Base-by-base conservation (phyloP, 371 early-diverging fungal genomes). In the Mucor plumbeus region DNA sequence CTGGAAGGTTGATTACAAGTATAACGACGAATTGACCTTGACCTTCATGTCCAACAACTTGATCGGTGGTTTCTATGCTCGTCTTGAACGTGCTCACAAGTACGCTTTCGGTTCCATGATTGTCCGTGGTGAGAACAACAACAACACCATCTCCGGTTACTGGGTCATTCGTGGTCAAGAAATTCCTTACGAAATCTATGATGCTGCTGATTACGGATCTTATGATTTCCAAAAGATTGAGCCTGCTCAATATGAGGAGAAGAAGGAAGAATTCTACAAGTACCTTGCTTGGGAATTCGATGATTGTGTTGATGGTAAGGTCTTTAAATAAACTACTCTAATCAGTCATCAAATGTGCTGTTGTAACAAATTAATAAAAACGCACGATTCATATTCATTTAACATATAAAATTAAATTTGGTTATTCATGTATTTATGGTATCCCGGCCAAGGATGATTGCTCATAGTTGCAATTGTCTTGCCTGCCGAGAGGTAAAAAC, bases 71-170 rank as follows among this genome's bases (percentile, higher is more conserved):
- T 92, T 96, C 91, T 94, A 89, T 81, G 92, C 91, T 80, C 94
- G 97, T 84, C 86, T 97, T 67, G 97, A 96, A 82, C 84, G 87
- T 59, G 95, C 94, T 64, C 92, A 94, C 82, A 97, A 97, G 88
- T 97, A 96, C 79, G 96, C 96, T 68, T 97, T 97, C 77, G 98
- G 93, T 68, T 87, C 88, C 74, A 81, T 97, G 82, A 76, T 93
- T 57, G 92, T 94, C 34, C 82, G 92, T 68, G 98, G 98, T 70
- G 86, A 87, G 79, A 90, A 95, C 80, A 88, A 92, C 88, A 88
- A 94, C 79, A 96, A 94, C 89, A 81, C 81, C 77, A 97, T 97
- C 85, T 76, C 87, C 56, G 97, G 98, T 76, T 95, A 93, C 93
- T 97, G 95, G 80, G 89, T 97, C 48, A 87, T 95, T 82, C 92